Percentiles rank a stretch among this genome's conserved stretches.
Conservation (phyloP, 768 basidiomycete species). For the Tricholoma furcatifolium region DNA sequence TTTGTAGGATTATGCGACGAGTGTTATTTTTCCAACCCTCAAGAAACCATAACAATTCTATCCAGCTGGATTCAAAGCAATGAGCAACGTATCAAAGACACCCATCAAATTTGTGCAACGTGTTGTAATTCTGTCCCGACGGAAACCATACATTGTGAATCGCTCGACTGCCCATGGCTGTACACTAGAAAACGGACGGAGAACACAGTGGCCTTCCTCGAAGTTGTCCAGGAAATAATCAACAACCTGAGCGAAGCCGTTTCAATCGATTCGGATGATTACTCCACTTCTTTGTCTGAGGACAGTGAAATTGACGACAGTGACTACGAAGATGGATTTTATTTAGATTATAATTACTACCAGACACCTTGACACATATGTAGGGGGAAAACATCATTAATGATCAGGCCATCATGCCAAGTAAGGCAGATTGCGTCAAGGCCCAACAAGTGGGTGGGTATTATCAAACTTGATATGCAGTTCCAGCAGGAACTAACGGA, state of each 20-base stretch:
- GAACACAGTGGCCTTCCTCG: conserved; percentile 34
- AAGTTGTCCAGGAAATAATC: conserved; percentile 30
- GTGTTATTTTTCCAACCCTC: conserved; percentile 48
- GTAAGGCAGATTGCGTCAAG: not conserved
- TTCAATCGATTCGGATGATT: conserved; percentile 4
- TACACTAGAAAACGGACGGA: conserved; percentile 69
- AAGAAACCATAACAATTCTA: conserved; percentile 57
- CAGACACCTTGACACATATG: conserved; percentile 6
- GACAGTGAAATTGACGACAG: conserved; percentile 10
- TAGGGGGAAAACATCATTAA: no score
- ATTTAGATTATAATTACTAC: conserved; percentile 6
- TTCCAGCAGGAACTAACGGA: conserved; percentile 32
- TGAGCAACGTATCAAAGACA: conserved; percentile 51
- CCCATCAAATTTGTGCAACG: conserved; percentile 69
- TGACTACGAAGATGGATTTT: conserved; percentile 1
- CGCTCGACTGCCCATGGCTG: conserved; percentile 84
- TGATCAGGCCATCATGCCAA: no score
- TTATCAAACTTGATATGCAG: conserved; percentile 41
- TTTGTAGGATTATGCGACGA: conserved; percentile 59
- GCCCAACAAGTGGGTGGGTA: not conserved
- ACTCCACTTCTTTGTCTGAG: conserved; percentile 2
- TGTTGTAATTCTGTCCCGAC: conserved; percentile 57
- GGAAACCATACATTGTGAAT: conserved; percentile 74
- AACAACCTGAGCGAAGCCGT: conserved; percentile 31
- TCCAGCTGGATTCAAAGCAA: conserved; percentile 51